Percentiles rank a stretch among this genome's conserved stretches.
Conservation (phyloP, 169 alveolate species). For the Eimeria zaria region DNA sequence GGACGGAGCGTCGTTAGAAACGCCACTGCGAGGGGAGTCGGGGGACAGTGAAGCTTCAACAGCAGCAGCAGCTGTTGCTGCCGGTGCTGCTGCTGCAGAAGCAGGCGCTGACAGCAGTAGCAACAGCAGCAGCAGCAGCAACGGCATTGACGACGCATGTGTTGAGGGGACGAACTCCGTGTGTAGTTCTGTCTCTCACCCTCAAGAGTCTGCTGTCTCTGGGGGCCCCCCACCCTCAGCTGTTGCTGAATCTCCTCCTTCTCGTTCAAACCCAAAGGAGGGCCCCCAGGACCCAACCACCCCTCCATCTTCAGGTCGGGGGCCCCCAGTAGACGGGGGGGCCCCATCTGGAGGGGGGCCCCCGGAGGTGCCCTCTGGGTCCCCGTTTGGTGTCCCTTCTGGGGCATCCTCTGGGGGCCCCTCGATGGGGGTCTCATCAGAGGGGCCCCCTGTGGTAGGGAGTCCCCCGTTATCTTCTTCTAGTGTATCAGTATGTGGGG, state of each 20-base stretch:
- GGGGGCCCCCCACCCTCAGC: neutral
- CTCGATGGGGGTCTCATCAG: slow-evolving; percentile 3
- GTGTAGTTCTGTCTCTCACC: neutral
- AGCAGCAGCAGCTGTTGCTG: slow-evolving; percentile 38
- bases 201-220: neutral
- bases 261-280: neutral
- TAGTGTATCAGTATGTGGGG: too few relatives aligned
- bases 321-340: neutral
- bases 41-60: slow-evolving; percentile 3
- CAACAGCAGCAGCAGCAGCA: slow-evolving; percentile 26
- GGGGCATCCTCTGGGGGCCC: slow-evolving; percentile 13
- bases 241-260: neutral
- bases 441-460: slow-evolving; percentile 6
- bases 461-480: neutral
- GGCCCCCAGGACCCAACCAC: neutral
- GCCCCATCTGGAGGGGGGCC: neutral
- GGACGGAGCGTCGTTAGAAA: neutral
- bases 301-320: neutral
- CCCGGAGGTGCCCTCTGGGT: neutral
- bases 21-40: neutral
- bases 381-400: neutral
- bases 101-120: neutral
- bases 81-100: neutral
- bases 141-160: neutral
- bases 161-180: neutral